phyloP scores from a whole-genome alignment of 345 rosid genomes.

The Linum tenue region DNA sequence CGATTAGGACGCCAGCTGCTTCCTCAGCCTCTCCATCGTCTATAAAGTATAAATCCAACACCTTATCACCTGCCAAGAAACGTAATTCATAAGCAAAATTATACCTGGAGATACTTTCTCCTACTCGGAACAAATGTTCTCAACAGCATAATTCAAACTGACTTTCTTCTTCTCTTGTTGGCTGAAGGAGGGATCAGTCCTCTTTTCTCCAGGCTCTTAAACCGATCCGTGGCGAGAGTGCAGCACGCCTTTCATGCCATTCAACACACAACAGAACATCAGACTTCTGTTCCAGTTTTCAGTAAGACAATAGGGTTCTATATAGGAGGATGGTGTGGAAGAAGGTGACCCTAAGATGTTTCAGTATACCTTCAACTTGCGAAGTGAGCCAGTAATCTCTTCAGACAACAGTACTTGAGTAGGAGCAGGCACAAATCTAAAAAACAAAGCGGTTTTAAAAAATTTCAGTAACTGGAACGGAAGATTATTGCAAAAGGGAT shows the following conservation, averaged over 20 bases:
- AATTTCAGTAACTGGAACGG: neutral
- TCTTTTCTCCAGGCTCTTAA: conserved; percentile 85
- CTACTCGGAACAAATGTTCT: too few species aligned
- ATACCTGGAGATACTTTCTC: too few species aligned
- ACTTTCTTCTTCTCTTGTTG: conserved; percentile 52
- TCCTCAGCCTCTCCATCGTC: too few species aligned
- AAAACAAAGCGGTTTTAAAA: conserved; percentile 5
- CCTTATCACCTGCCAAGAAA: too few species aligned
- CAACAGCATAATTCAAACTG: conserved; percentile 6
- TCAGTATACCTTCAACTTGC: conserved; percentile 57
- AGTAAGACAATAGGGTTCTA: neutral
- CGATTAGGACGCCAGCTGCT: too few species aligned
- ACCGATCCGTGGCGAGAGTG: conserved; percentile 80
- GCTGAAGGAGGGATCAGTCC: conserved; percentile 61
- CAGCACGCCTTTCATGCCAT: conserved; percentile 55
- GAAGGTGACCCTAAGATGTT: neutral
- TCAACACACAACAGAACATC: neutral
- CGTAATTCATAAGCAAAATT: too few species aligned
- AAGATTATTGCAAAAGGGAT: neutral
- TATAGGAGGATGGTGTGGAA: conserved; percentile 6
- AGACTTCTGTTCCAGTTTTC: neutral
- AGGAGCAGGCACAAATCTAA: conserved; percentile 76
- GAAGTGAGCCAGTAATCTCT: conserved; percentile 88
- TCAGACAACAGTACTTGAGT: conserved; percentile 78
- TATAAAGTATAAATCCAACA: too few species aligned